Evolutionary conservation across 2,329 filamentous ascomycete species (phyloP).

Genomic region (Karstenula rhodostoma): DNA sequence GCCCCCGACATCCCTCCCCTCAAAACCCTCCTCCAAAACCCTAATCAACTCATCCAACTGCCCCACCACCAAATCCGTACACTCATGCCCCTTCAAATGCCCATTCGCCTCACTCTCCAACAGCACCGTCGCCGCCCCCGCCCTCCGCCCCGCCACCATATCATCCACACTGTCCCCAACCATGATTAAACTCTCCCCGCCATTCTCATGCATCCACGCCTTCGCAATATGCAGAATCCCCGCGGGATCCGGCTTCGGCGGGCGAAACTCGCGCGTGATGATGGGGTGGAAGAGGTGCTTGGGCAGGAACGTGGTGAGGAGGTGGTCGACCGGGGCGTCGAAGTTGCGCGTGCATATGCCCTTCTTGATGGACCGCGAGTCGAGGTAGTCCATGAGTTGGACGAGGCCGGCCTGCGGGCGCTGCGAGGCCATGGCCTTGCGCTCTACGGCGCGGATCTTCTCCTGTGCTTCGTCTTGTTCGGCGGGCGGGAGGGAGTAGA

Average conservation of each 20-base stretch:
- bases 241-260: slow-evolving; percentile 86
- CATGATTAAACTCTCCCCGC: slow-evolving; percentile 59
- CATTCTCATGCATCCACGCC: slow-evolving; percentile 67
- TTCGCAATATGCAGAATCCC: slow-evolving; percentile 87
- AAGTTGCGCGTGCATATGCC: slow-evolving; percentile 96
- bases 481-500: slow-evolving; percentile 73
- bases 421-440: slow-evolving; percentile 79
- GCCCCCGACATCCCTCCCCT: slow-evolving; percentile 53
- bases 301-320: slow-evolving; percentile 77
- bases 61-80: slow-evolving; percentile 78
- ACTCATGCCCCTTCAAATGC: slow-evolving; percentile 72
- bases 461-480: slow-evolving; percentile 72
- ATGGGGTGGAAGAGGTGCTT: slow-evolving; percentile 73
- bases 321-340: slow-evolving; percentile 74
- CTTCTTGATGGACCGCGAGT: slow-evolving; percentile 71
- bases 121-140: slow-evolving; percentile 90
- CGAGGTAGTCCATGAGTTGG: slow-evolving; percentile 82
- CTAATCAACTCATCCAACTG: slow-evolving; percentile 77
- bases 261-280: slow-evolving; percentile 82
- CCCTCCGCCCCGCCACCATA: slow-evolving; percentile 83
- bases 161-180: slow-evolving; percentile 80
- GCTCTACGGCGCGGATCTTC: slow-evolving; percentile 81
- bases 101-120: slow-evolving; percentile 83
- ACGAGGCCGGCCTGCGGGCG: slow-evolving; percentile 81
- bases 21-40: slow-evolving; percentile 78